These are phyloP conservation scores for Annona squamosa DNA, from an alignment of 164 flowering plant genomes.

Conservation along the genomic window DNA sequence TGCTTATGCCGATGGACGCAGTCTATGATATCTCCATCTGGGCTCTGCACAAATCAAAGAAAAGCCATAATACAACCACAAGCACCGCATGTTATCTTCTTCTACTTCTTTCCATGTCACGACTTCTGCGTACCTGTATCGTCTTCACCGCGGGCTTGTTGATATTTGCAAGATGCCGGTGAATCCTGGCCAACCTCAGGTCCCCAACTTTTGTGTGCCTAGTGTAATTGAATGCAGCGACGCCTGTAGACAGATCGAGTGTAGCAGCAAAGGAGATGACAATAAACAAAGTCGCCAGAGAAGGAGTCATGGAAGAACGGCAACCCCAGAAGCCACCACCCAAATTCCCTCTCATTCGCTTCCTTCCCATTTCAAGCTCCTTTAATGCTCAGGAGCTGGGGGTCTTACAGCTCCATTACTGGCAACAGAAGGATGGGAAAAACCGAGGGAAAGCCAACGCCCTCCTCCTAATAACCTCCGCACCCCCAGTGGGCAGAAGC, in stretches of 20 bases:
- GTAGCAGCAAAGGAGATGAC: not conserved
- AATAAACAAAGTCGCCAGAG: not conserved
- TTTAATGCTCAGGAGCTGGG: slow-evolving; percentile 34
- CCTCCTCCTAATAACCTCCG: slow-evolving; percentile 24
- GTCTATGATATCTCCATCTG: slow-evolving; percentile 93
- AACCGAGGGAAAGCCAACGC: slow-evolving; percentile 11
- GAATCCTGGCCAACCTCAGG: slow-evolving; percentile 57
- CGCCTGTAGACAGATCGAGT: not conserved
- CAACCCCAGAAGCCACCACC: not conserved
- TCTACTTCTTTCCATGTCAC: not conserved
- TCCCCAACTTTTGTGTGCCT: slow-evolving; percentile 40
- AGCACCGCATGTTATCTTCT: not conserved
- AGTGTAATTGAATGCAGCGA: slow-evolving; percentile 46
- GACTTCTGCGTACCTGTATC: slow-evolving; percentile 39
- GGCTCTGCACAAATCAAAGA: slow-evolving; percentile 46
- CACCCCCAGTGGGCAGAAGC: slow-evolving; percentile 13
- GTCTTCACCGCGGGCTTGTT: slow-evolving; percentile 62
- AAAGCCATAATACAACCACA: not conserved
- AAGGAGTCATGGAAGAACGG: not conserved
- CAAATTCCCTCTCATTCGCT: slow-evolving; percentile 16
- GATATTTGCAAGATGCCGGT: slow-evolving; percentile 51
- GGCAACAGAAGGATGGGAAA: slow-evolving; percentile 4
- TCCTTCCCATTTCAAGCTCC: slow-evolving; percentile 26
- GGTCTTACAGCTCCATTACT: slow-evolving; percentile 27
- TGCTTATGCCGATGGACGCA: slow-evolving; percentile 77